Base-by-base conservation (phyloP, 2,329 filamentous ascomycete genomes). In the Claviceps africana region DNA sequence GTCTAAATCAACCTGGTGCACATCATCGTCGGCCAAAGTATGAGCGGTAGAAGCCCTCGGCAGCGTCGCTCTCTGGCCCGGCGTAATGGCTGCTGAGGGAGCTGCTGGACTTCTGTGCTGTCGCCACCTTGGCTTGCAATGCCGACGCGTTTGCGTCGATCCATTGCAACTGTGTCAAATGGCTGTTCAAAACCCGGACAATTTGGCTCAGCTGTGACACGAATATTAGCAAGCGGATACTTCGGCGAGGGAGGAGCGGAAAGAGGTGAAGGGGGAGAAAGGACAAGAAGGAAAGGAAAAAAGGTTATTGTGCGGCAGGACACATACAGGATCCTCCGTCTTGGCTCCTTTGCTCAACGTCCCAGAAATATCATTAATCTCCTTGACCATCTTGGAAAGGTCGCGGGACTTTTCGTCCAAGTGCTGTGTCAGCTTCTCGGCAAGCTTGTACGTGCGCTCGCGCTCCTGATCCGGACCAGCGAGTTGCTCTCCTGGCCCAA, bases 401-500 rank as follows among this genome's bases (percentile, higher is more conserved):
- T 95, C 89, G 65, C 88, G 87, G 63, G 88, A 89, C 81, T 97
- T 94, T 60, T 95, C 89, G 53, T 95, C 90, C 57, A 98, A 75
- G 58, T 88, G 82, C 64, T 95, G 88, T 11, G 88, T 88, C 57
- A 96, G 77, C 68, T 88, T 93, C 75, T 98, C 93, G 1, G 93
- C 93, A 50, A 94, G 74, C 76, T 95, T 94, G 73, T 97, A 96
- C 58, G 91, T 97, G 65, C 86, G 80, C 75, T 98, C 93, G 47
- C 93, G 83, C 72, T 98, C 93, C 68, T 94, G 88, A 64, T 98
- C 94, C 3, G 91, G 89, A 8, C 91, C 93, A 54, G 87, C 81
- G 37, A 94, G 74, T 51, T 84, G 80, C 61, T 91, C 87, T 48
- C 81, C 79, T 43, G 78, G 78, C n/a, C 85, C 85, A 56, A 88